Conservation (phyloP, 768 basidiomycete species). For the Baorangia bicolor region DNA sequence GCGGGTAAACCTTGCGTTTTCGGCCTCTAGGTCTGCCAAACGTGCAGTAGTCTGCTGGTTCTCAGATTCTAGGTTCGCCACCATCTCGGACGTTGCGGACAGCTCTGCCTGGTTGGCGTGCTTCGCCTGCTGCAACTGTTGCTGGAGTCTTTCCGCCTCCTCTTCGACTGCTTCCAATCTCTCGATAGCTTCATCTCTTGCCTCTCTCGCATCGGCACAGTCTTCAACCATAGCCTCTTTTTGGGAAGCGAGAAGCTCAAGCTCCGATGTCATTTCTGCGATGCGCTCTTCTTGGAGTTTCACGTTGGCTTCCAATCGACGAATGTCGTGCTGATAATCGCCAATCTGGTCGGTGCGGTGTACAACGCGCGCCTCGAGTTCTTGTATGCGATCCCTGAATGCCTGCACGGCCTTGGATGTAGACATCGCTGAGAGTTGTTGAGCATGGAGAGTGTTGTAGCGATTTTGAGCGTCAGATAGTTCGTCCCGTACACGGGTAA, state of each 20-base stretch:
- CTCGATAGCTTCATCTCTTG: slow-evolving; percentile 61
- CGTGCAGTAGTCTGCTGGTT: slow-evolving; percentile 27
- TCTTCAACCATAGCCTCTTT: slow-evolving; percentile 84
- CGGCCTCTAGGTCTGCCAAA: slow-evolving; percentile 13
- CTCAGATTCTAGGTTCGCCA: slow-evolving; percentile 37
- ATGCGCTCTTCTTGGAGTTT: slow-evolving; percentile 73
- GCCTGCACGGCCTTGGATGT: slow-evolving; percentile 51
- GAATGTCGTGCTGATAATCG: slow-evolving; percentile 76
- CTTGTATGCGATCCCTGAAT: slow-evolving; percentile 63
- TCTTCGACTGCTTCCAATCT: slow-evolving; percentile 62
- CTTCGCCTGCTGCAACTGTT: slow-evolving; percentile 16
- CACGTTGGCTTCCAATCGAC: slow-evolving; percentile 72
- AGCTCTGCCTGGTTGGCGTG: slow-evolving; percentile 36
- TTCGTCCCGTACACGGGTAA: slow-evolving; percentile 51
- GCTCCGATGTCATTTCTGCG: slow-evolving; percentile 64
- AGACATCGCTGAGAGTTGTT: slow-evolving; percentile 66
- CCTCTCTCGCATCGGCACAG: slow-evolving; percentile 73
- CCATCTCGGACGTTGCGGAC: slow-evolving; percentile 37
- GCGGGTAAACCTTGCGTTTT: slow-evolving; percentile 14
- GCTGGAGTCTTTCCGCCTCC: slow-evolving; percentile 49
- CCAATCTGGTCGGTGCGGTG: slow-evolving; percentile 74
- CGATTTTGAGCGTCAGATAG: slow-evolving; percentile 57
- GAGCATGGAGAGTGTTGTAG: slow-evolving; percentile 59
- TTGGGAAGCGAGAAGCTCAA: slow-evolving; percentile 63
- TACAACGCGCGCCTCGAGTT: slow-evolving; percentile 63